phyloP scores from a whole-genome alignment of 768 basidiomycete genomes.

The Mycena sanguinolenta region DNA sequence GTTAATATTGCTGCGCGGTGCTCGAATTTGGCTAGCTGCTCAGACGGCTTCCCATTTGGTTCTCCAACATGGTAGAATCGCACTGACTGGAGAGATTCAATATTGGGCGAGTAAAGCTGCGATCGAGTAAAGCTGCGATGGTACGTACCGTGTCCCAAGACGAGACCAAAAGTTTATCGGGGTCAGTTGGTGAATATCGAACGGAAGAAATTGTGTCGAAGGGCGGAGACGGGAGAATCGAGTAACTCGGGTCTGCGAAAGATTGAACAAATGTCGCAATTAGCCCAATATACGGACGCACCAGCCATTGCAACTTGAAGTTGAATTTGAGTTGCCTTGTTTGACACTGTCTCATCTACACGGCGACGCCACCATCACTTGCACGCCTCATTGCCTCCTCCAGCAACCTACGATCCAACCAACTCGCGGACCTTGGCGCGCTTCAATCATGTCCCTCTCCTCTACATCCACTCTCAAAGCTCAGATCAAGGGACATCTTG shows the following conservation, averaged over 20 bases:
- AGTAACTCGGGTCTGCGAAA: constrained; percentile 38
- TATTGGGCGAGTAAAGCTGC: constrained; percentile 17
- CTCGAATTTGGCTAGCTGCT: constrained; percentile 85
- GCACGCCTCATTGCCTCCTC: neutral
- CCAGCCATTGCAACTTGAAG: constrained; percentile 15
- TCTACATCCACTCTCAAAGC: constrained; percentile 81
- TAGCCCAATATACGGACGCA: neutral
- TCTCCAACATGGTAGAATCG: constrained; percentile 69
- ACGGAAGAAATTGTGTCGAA: constrained; percentile 89
- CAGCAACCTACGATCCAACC: too few species aligned
- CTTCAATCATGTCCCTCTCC: constrained; percentile 72
- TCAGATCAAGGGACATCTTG: constrained; percentile 74
- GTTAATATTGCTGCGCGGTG: constrained; percentile 92
- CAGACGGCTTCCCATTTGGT: constrained; percentile 70
- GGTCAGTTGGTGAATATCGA: constrained; percentile 83
- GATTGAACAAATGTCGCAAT: neutral
- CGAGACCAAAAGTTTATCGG: constrained; percentile 84
- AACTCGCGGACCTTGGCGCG: too few species aligned
- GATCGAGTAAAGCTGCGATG: constrained; percentile 31
- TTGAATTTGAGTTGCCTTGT: neutral
- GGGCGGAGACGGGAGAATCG: constrained; percentile 72
- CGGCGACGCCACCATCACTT: neutral
- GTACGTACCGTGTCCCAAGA: constrained; percentile 86
- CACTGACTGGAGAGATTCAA: constrained; percentile 48
- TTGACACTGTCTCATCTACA: neutral